Conservation (phyloP, 345 rosid species). For the Barbarea vulgaris region DNA sequence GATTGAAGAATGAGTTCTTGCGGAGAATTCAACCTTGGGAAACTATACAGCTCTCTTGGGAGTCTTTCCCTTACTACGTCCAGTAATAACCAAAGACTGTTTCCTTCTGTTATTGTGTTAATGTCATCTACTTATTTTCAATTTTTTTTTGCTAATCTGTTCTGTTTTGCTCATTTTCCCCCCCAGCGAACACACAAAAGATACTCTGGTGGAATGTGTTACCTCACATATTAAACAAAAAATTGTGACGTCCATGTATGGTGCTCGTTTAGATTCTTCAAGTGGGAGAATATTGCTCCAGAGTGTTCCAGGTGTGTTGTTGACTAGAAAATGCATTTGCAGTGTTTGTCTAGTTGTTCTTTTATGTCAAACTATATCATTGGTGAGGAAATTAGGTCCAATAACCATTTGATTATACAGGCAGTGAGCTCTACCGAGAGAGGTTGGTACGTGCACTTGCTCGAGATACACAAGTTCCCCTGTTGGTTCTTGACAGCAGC, state of each 20-base stretch:
- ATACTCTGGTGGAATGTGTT: conserved; percentile 78
- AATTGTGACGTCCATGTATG: conserved; percentile 51
- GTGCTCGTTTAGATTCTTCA: conserved; percentile 78
- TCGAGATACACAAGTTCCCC: conserved; percentile 73
- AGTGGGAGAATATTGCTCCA: conserved; percentile 90
- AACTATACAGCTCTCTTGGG: conserved; percentile 84
- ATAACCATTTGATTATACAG: conserved; percentile 42
- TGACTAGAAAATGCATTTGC: conserved; percentile 14
- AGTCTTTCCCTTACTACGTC: conserved; percentile 82
- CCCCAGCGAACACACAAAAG: conserved; percentile 70
- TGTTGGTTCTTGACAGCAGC: conserved; percentile 90
- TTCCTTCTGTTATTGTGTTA: background rate
- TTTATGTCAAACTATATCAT: conserved; percentile 1
- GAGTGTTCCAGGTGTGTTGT: conserved; percentile 77
- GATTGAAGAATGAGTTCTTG: conserved; percentile 73
- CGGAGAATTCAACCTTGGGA: conserved; percentile 93
- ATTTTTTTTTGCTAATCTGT: conserved; percentile 6
- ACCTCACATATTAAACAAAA: conserved; percentile 80
- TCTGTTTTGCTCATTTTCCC: conserved; percentile 23
- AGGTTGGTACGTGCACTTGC: conserved; percentile 93
- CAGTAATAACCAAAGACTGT: conserved; percentile 51
- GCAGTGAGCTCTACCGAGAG: conserved; percentile 94
- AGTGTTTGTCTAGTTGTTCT: background rate
- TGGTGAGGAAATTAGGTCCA: conserved; percentile 11
- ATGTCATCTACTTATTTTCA: background rate